Percentiles rank a stretch among this genome's conserved stretches.
Conservation (phyloP, 306 rosid species). For the Quercus alba region DNA sequence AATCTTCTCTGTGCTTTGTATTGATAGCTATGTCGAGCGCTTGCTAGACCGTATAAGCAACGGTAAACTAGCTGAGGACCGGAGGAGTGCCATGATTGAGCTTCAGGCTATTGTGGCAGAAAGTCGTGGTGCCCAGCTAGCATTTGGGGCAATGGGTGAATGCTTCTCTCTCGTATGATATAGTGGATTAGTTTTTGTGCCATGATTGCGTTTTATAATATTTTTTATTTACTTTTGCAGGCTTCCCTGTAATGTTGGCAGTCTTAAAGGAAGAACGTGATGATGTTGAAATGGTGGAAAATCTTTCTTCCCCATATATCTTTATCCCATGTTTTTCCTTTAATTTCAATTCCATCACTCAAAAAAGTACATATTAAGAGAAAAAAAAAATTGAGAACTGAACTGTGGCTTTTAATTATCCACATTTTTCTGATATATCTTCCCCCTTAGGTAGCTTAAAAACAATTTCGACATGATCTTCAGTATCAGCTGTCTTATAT, state of each 20-base stretch:
- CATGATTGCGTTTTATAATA: not conserved
- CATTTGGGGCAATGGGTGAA: conserved; percentile 95
- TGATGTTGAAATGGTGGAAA: conserved; percentile 86
- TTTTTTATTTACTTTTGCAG: conserved; percentile 40
- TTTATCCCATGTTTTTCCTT: conserved; percentile 6
- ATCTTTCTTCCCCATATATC: conserved; percentile 20
- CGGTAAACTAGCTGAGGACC: conserved; percentile 80
- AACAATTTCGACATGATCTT: not conserved
- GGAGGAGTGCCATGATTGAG: conserved; percentile 83
- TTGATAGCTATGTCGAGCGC: conserved; percentile 73
- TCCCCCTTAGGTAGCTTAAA: not conserved
- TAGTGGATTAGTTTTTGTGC: not conserved
- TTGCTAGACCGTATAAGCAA: conserved; percentile 91
- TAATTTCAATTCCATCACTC: conserved; percentile 7
- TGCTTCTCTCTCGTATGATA: conserved; percentile 6
- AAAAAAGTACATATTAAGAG: conserved; percentile 1
- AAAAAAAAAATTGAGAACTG: not conserved
- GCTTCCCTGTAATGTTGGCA: conserved; percentile 74
- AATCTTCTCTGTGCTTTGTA: conserved; percentile 2
- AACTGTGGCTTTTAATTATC: conserved; percentile 9
- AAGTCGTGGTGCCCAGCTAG: conserved; percentile 69
- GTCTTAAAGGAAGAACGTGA: conserved; percentile 87
- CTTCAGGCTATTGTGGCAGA: conserved; percentile 90
- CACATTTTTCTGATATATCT: not conserved
- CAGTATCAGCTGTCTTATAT: not conserved